These are phyloP conservation scores for Amanita rubescens DNA, from an alignment of 768 basidiomycete species.

Conservation along the genomic window DNA sequence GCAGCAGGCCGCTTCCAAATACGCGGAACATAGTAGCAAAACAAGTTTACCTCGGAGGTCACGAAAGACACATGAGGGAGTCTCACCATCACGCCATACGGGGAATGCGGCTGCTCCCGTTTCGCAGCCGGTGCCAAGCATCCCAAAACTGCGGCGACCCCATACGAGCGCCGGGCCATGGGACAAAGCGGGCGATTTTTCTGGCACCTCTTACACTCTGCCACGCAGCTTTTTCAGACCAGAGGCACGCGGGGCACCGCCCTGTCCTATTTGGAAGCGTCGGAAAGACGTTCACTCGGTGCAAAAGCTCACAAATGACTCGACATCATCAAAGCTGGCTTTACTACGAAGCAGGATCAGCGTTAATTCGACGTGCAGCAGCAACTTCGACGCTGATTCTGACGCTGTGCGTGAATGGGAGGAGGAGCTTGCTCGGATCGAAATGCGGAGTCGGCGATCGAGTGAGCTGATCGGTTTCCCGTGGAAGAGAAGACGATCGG, in stretches of 20 bases:
- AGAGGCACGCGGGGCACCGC: background rate
- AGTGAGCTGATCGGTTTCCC: slow-evolving; percentile 42
- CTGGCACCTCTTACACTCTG: slow-evolving; percentile 6
- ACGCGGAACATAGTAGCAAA: slow-evolving; percentile 32
- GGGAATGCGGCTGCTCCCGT: background rate
- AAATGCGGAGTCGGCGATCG: slow-evolving; percentile 47
- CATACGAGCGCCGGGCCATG: slow-evolving; percentile 72
- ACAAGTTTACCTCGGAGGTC: slow-evolving; percentile 33
- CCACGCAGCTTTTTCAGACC: slow-evolving; percentile 3
- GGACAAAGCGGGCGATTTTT: slow-evolving; percentile 33
- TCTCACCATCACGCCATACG: slow-evolving; percentile 34
- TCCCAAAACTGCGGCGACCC: slow-evolving; percentile 41
- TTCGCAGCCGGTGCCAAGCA: slow-evolving; percentile 11
- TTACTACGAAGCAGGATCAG: slow-evolving; percentile 27
- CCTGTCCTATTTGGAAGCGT: slow-evolving; percentile 1
- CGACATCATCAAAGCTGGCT: slow-evolving; percentile 14
- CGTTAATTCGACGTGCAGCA: slow-evolving; percentile 15
- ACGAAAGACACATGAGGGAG: slow-evolving; percentile 24
- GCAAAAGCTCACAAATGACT: background rate
- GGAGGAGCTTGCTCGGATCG: slow-evolving; percentile 66
- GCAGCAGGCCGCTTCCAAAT: slow-evolving; percentile 53
- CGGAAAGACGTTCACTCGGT: background rate
- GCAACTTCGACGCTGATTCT: slow-evolving; percentile 25
- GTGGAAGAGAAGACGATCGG: slow-evolving; percentile 28
- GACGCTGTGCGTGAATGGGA: slow-evolving; percentile 64